These are phyloP conservation scores for Aureobasidium sp. DNA, from an alignment of 2,329 filamentous ascomycete genomes.

Conservation along the genomic window DNA sequence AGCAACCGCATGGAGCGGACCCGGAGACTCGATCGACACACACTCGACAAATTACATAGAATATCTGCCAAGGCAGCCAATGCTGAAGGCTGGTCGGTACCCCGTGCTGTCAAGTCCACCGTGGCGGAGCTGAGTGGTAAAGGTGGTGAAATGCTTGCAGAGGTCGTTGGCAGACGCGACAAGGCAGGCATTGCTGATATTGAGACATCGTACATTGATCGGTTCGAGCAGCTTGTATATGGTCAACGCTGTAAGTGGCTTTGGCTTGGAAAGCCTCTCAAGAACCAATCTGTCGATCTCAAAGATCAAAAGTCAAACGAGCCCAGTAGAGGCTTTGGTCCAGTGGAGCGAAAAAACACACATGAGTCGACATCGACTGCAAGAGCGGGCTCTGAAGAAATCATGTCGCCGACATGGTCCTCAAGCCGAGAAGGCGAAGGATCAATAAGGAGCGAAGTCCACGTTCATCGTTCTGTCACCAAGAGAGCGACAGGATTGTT, in stretches of 20 bases:
- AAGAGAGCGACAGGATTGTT: conserved; percentile 74
- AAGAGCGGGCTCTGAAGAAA: neutral
- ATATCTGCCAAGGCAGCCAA: conserved; percentile 85
- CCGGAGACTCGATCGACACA: conserved; percentile 73
- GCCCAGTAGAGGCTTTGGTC: conserved; percentile 36
- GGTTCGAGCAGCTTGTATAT: conserved; percentile 67
- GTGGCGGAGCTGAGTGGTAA: conserved; percentile 91
- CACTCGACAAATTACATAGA: conserved; percentile 70
- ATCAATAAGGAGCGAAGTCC: neutral
- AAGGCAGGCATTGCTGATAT: conserved; percentile 87
- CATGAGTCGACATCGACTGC: neutral
- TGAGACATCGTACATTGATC: conserved; percentile 84
- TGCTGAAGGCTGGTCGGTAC: conserved; percentile 86
- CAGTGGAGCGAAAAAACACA: conserved; percentile 44
- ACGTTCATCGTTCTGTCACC: conserved; percentile 44
- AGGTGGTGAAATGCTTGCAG: conserved; percentile 87
- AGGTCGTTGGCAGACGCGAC: conserved; percentile 77
- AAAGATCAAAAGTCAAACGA: conserved; percentile 53
- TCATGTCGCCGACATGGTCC: conserved; percentile 1
- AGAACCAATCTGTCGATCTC: conserved; percentile 36
- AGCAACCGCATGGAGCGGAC: conserved; percentile 72
- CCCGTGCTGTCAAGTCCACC: conserved; percentile 88
- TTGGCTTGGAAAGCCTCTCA: conserved; percentile 83
- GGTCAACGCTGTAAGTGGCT: conserved; percentile 88
- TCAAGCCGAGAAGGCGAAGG: conserved; percentile 9